phyloP scores from a whole-genome alignment of 371 early-diverging fungal genomes.

The Coemansia sp. region DNA sequence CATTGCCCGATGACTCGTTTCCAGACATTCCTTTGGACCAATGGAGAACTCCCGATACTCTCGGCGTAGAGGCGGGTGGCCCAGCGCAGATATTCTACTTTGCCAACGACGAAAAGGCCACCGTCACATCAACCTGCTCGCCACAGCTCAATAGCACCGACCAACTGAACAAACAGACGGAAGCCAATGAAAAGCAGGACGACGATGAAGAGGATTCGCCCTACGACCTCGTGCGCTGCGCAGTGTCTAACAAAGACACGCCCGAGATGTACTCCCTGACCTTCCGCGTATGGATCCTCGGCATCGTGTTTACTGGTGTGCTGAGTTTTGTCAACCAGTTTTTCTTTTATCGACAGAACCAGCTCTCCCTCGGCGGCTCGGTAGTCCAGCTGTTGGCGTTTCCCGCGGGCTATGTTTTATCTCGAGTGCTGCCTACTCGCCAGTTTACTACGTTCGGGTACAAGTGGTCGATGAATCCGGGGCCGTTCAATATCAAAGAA shows the following conservation, averaged over 20 bases:
- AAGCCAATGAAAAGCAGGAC: background rate
- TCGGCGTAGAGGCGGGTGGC: too few species aligned
- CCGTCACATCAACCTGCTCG: too few species aligned
- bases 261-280: slow-evolving; percentile 70
- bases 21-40: too few species aligned
- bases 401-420: slow-evolving; percentile 68
- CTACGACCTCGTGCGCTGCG: slow-evolving; percentile 72
- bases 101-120: too few species aligned
- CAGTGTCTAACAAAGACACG: slow-evolving; percentile 72
- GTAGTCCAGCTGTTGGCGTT: slow-evolving; percentile 64
- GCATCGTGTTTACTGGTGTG: slow-evolving; percentile 59
- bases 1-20: too few species aligned
- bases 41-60: too few species aligned
- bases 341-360: slow-evolving; percentile 68
- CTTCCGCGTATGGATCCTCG: slow-evolving; percentile 73
- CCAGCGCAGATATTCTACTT: too few species aligned
- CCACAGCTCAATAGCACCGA: too few species aligned
- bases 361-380: slow-evolving; percentile 56
- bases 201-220: slow-evolving; percentile 60
- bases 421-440: slow-evolving; percentile 54
- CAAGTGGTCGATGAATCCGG: slow-evolving; percentile 69
- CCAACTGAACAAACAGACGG: too few species aligned
- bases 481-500: slow-evolving; percentile 86
- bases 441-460: slow-evolving; percentile 48
- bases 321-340: slow-evolving; percentile 70